Base-by-base conservation (phyloP, 768 basidiomycete genomes). In the Amanita phalloides region DNA sequence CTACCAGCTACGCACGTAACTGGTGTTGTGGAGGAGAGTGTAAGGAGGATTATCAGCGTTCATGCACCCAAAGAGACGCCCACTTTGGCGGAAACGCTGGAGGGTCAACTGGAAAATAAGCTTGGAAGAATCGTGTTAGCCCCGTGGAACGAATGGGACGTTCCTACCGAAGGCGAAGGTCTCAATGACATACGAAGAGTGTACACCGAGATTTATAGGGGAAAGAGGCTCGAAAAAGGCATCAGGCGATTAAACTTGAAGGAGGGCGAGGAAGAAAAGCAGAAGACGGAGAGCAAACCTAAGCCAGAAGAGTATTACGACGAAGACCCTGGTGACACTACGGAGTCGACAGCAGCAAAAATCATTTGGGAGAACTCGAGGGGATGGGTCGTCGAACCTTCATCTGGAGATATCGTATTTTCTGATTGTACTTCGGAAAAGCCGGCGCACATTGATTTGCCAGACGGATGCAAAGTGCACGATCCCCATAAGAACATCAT, bases 11-110 rank as follows among this genome's bases (percentile, higher is more conserved):
- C 85, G 0, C 84, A 87, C 58, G 73, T 70, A 4, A 70, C 81
- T 1, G 84, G 82, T 7, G 64, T 86, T 45, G 77, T 85, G 48
- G 86, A 89, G 64, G 73, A 68, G 32, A 82, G 82, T 1, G 75
- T 81, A 50, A 73, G 86, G 9, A 72, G 75, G 30, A 67, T 89
- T 61, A 70, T 72, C 50, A 64, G 72, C 8, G 61, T 82, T 66
- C 1, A 62, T 67, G 7, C 76, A 76, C 2, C 62, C 67, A 11
- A 53, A 59, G 38, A 20, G 23, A 39, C 62, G 60, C 3, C 64
- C 49, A 54, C 59, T 42, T 48, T 65, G 1, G 65, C 59, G 6
- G 68, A 65, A 2, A 69, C 39, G n/a, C 30, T 75, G 21, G 71
- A 74, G 53, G 53, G 64, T n/a, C 62, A 65, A 32, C 62, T 74